Evolutionary conservation across 2,329 filamentous ascomycete genomes (phyloP).

Genomic region (Venturia asperata): DNA sequence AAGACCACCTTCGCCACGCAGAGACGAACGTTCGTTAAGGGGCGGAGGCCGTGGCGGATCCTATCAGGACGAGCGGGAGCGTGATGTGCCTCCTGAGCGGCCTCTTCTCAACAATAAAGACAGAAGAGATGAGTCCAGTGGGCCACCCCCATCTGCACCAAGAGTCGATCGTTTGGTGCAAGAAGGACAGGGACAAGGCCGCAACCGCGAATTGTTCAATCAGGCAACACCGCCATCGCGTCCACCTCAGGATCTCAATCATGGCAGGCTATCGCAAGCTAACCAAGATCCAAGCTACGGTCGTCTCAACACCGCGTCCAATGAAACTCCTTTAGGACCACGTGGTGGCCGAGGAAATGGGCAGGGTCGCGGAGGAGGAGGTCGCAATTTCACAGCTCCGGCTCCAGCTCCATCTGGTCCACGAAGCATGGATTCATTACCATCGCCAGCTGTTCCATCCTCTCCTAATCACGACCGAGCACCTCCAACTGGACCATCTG

Average conservation of each 20-base stretch:
- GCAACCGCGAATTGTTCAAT: constrained; percentile 34
- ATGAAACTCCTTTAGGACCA: constrained; percentile 47
- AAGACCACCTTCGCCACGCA: constrained; percentile 11
- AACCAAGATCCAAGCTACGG: constrained; percentile 44
- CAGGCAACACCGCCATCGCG: constrained; percentile 31
- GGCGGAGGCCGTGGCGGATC: constrained; percentile 11
- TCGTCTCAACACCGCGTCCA: constrained; percentile 42
- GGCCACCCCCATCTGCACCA: constrained; percentile 21
- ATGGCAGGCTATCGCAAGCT: constrained; percentile 42
- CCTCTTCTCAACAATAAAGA: constrained; percentile 31
- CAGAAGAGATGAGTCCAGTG: constrained; percentile 22
- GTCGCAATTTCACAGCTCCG: constrained; percentile 35
- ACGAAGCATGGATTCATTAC: constrained; percentile 18
- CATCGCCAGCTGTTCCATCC: constrained; percentile 23
- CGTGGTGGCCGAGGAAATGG: constrained; percentile 35
- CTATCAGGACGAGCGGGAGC: constrained; percentile 27
- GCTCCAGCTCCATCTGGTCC: constrained; percentile 26
- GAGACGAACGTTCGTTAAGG: constrained; percentile 5
- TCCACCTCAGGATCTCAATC: constrained; percentile 35
- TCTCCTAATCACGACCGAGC: constrained; percentile 24
- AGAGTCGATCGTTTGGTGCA: constrained; percentile 25
- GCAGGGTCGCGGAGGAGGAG: constrained; percentile 28
- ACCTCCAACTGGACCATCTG: constrained; percentile 22
- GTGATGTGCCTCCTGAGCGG: constrained; percentile 1
- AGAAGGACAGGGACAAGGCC: constrained; percentile 31